Conservation (phyloP, 78 protist species). For the Emiliania huxleyi region DNA sequence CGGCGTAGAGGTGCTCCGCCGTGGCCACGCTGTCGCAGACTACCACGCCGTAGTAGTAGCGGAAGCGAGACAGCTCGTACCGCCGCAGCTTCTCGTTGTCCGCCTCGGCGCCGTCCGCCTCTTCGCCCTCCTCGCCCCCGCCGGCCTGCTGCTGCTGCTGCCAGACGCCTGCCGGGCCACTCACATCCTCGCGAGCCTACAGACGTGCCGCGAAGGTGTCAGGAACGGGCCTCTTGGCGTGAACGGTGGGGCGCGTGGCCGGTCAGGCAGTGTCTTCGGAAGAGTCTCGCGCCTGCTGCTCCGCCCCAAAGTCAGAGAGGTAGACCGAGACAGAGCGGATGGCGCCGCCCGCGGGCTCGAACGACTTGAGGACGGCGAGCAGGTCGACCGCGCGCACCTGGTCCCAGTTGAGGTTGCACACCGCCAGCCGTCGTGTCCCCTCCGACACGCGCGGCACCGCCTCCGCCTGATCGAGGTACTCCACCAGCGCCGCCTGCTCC, state of each 20-base stretch:
- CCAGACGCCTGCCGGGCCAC: too few relatives aligned
- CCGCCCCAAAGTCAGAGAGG: conserved; percentile 68
- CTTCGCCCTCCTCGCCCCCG: neutral
- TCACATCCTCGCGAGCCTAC: too few relatives aligned
- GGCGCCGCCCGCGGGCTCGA: conserved; percentile 63
- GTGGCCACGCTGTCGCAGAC: conserved; percentile 63
- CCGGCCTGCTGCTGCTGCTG: too few relatives aligned
- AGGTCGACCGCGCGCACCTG: conserved; percentile 58
- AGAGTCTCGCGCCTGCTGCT: too few relatives aligned
- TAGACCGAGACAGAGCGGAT: conserved; percentile 49
- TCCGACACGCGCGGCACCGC: conserved; percentile 53
- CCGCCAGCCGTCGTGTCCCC: conserved; percentile 62
- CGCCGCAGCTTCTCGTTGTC: neutral
- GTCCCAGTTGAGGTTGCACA: conserved; percentile 64
- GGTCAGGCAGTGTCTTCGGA: too few relatives aligned
- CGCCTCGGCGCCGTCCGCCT: neutral
- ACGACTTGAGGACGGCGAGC: conserved; percentile 49
- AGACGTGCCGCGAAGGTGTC: too few relatives aligned
- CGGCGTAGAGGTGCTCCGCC: conserved; percentile 65
- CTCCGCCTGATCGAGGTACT: neutral
- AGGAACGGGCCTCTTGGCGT: too few relatives aligned
- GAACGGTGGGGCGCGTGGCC: too few relatives aligned
- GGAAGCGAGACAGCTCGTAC: neutral
- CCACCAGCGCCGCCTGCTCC: neutral
- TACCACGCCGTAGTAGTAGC: conserved; percentile 76